Conservation (phyloP, 2,329 filamentous ascomycete genomes). For the Botrytis paeoniae region DNA sequence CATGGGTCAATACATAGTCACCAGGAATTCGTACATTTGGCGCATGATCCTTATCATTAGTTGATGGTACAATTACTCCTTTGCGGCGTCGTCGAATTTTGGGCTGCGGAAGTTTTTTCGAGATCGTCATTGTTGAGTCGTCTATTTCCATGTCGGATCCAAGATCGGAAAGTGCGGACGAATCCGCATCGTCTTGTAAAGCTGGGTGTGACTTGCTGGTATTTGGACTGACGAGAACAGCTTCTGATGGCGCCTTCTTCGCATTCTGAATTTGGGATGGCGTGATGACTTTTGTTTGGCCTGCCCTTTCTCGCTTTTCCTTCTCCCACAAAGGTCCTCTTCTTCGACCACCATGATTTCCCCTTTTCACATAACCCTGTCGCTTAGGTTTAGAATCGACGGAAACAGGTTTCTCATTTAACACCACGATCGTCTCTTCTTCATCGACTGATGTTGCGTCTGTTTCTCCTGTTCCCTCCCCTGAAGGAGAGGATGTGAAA, state of each 20-base stretch:
- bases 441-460: constrained; percentile 39
- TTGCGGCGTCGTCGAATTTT: constrained; percentile 24
- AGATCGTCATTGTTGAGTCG: constrained; percentile 21
- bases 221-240: background rate
- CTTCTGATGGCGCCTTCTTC: background rate
- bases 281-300: background rate
- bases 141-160: constrained; percentile 22
- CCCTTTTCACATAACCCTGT: constrained; percentile 2
- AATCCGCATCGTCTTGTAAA: constrained; percentile 18
- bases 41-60: constrained; percentile 31
- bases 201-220: constrained; percentile 1
- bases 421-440: constrained; percentile 37
- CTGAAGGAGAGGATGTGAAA: constrained; percentile 23
- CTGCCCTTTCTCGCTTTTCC: constrained; percentile 14
- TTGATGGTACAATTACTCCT: constrained; percentile 23
- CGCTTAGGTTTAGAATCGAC: constrained; percentile 16
- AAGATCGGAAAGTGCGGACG: constrained; percentile 20
- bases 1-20: constrained; percentile 78
- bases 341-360: constrained; percentile 18
- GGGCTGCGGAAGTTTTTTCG: constrained; percentile 16
- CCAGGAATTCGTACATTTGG: constrained; percentile 55
- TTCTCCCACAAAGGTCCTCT: constrained; percentile 15
- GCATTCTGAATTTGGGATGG: background rate
- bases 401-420: background rate
- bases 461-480: constrained; percentile 25